Base-by-base conservation (phyloP, 805 yeast genomes). In the Wickerhamomyces xylosicus region DNA sequence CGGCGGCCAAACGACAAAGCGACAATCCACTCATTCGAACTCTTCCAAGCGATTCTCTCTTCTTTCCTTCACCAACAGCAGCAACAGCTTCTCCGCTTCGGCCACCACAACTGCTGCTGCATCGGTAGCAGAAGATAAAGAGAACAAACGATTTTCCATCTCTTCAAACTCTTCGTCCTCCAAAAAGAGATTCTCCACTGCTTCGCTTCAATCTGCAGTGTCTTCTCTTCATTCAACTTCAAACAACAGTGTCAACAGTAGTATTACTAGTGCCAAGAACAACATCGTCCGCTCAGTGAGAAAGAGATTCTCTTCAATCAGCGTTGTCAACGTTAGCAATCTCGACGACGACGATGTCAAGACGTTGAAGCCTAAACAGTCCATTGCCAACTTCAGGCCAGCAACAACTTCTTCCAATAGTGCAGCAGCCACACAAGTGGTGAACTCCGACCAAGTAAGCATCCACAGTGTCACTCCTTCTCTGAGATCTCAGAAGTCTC, bases 21-120 rank as follows among this genome's bases (percentile, higher is more conserved):
- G 57, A 46, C 40, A 49, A 0, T 51, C 56, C 2, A 1, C 47
- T 15, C 44, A 37, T 31, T 47, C 51, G 5, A 47, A 46, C 33
- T 37, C 42, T 31, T 52, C 56, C 3, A 53, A 53, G 35, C 52
- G 57, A 50, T 53, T 56, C 56, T 53, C 57, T 3, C 21, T 53
- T 16, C 20, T 53, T n/a, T 50, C 55, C 3, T 52, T 53, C 11
- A 16, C 5, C 19, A 31, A 28, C 16, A 14, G 7, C 16, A 28
- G 15, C 16, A 28, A 14, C 15, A 14, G 8, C 17, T 25, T 25
- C 5, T 10, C n/a, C 29, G 13, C 5, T 25, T n/a, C n/a, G n/a
- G n/a, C n/a, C n/a, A n/a, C n/a, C n/a, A n/a, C n/a, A n/a, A n/a
- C n/a, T n/a, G n/a, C n/a, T n/a, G n/a, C n/a, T n/a, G n/a, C n/a